phyloP scores from a whole-genome alignment of 202 grass and related monocot genomes.

The Hordeum pubiflorum region DNA sequence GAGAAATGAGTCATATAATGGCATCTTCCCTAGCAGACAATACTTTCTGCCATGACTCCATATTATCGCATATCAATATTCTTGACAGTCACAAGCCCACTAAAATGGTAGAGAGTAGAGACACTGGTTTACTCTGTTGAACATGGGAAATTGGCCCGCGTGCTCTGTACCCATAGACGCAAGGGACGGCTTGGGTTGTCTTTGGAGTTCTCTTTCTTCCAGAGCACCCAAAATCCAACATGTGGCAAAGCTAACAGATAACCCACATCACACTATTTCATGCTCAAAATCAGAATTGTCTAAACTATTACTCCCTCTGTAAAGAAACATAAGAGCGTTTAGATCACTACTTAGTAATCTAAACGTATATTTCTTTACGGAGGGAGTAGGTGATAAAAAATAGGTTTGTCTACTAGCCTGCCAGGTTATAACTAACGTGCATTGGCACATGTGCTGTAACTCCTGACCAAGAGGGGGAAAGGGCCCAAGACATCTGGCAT shows the following conservation, averaged over 20 bases:
- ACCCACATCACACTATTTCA: not conserved
- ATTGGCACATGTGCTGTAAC: not conserved
- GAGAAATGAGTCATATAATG: not conserved
- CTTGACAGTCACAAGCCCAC: not conserved
- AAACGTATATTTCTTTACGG: too few species aligned
- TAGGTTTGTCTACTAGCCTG: not conserved
- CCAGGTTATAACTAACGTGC: not conserved
- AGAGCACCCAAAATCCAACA: not conserved
- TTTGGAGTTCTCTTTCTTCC: not conserved
- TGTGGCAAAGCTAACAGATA: not conserved
- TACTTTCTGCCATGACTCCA: not conserved
- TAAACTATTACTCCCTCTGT: not conserved
- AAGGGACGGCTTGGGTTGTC: not conserved
- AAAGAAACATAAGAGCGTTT: too few species aligned
- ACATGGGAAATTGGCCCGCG: not conserved
- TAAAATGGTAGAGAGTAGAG: not conserved
- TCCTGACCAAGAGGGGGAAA: not conserved
- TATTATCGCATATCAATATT: not conserved
- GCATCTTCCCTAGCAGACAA: not conserved
- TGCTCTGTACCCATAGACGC: not conserved
- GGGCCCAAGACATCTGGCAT: not conserved
- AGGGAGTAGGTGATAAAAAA: not conserved
- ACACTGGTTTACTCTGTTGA: not conserved
- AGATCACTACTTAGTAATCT: too few species aligned
- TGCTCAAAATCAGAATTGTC: not conserved